Evolutionary conservation across 1,284 basidiomycete species (phyloP), one percentile per base, ranked within the genome.

Genomic region (Waitea zeae): DNA sequence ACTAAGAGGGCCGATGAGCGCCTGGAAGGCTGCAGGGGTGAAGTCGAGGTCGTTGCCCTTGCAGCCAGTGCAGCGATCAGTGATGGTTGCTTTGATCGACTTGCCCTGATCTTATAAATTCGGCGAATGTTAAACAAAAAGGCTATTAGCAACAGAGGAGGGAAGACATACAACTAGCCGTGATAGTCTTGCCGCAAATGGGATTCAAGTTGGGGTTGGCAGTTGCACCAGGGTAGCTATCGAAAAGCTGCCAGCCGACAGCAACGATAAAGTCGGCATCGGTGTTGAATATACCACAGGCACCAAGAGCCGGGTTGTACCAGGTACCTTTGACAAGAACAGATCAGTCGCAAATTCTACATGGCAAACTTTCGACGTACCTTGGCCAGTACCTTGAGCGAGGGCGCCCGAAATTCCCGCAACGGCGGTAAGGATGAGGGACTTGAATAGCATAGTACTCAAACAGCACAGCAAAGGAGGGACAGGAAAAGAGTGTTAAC

Each of bases 301-400:
- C 50, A 28, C 52, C 53, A 20, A 52, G 38, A 4, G 51, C 52
- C 12, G 46, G 42, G n/a, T 39, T 43, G 39, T 44, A 56, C 39
- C 34, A 42, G 12, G 41, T 42, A 7, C 11, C 29, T 30, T 7
- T 15, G 31, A 11, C 7, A 17, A 11, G 29, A 30, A 11, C 9
- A 30, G 29, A 30, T 11, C 29, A 17, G 7, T 7, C 6, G 11
- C 14, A 7, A 12, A 17, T 33, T 7, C 7, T 7, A 12, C 12
- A 11, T 7, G 12, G 13, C 12, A 12, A n/a, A n/a, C n/a, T n/a
- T n/a, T n/a, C 7, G 5, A 19, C 17, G 12, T 12, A 33, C 31
- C 31, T 26, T 34, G 38, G 37, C 33, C 30, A 39, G 47, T 61
- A 57, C 36, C 55, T 57, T 11, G 55, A 58, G 4, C 50, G 53